Base-by-base conservation (phyloP, 2,329 filamentous ascomycete genomes). In the Aspergillus alliaceus region DNA sequence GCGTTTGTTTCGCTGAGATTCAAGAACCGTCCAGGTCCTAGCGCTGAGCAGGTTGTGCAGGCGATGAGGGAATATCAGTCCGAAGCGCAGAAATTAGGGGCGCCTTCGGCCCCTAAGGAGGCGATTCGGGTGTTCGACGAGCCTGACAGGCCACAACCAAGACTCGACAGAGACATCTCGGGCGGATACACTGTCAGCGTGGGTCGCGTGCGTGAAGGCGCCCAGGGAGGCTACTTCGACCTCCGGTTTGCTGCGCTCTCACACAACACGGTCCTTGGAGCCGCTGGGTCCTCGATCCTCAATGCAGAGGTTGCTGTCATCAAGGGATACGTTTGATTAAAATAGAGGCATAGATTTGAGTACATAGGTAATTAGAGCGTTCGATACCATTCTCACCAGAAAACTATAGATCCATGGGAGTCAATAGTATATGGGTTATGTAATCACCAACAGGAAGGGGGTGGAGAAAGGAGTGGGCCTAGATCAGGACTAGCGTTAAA, bases 201-300 rank as follows among this genome's bases (percentile, higher is more conserved):
- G 20, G 93, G 93, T 7, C 85, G 93, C 25, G 85, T 97, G 27
- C 81, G 95, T 47, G 88, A 93, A 74, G 93, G 96, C 67, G 89
- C 91, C 66, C 66, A 74, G 42, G 90, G 88, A 61, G 91, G 90
- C 20, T 89, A 96, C 64, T 97, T 97, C 69, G 95, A 98, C 72
- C 84, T 98, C 72, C 93, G 96, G 75, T 98, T 98, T 75, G 93
- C 95, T 60, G 91, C 92, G 24, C 80, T 98, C 66, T 96, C 91
- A 71, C 95, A 98, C 70, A 90, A 90, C 70, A 90, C 93, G 60
- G 90, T 99, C 55, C 93, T 99, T 72, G 93, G 93, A 64, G 95
- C 95, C 31, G 93, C 93, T n/a, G 95, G 95, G 11, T 96, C 91
- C 2, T 96, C 91, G 31, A 96, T 98, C 76, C 77, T 98, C 66